Evolutionary conservation across 1,139 yeast genomes (phyloP).

Genomic region (Blastobotrys petasosporus): DNA sequence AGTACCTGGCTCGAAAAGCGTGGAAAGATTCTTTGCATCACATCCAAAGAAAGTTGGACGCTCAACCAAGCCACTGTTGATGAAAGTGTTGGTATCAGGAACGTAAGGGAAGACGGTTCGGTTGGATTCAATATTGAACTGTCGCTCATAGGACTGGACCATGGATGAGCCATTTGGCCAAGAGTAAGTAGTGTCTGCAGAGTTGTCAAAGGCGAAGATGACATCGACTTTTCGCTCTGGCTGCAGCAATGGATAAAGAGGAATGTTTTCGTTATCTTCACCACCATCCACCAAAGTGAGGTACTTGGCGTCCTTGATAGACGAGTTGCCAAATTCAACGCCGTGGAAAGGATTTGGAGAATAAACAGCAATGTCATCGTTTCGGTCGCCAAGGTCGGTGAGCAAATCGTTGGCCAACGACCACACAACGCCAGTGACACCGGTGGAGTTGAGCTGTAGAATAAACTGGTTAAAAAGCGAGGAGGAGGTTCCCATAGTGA

Average conservation of each 20-base stretch:
- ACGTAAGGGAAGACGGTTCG: constrained; percentile 66
- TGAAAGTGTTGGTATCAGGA: constrained; percentile 64
- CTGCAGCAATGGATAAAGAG: constrained; percentile 71
- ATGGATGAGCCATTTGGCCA: constrained; percentile 63
- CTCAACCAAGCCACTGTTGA: constrained; percentile 38
- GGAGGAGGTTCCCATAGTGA: constrained; percentile 71
- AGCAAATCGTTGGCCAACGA: constrained; percentile 34
- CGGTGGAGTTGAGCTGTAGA: constrained; percentile 51
- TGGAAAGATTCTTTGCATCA: constrained; percentile 52
- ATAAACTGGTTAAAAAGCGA: constrained; percentile 69
- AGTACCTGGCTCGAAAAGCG: constrained; percentile 33
- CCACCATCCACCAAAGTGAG: constrained; percentile 81
- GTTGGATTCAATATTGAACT: constrained; percentile 56
- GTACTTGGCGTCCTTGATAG: constrained; percentile 38
- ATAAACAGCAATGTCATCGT: constrained; percentile 63
- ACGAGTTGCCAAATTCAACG: constrained; percentile 25
- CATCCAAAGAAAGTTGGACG: constrained; percentile 80
- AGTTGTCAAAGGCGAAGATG: constrained; percentile 76
- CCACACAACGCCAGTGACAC: constrained; percentile 45
- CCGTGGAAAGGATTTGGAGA: constrained; percentile 71
- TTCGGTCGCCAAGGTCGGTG: constrained; percentile 24
- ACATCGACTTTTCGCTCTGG: constrained; percentile 65
- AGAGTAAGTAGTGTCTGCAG: constrained; percentile 64
- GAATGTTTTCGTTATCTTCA: constrained; percentile 74
- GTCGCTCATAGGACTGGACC: constrained; percentile 59